These are phyloP conservation scores for Phytophthora meadii DNA, from an alignment of 352 stramenopile species.

Conservation along the genomic window DNA sequence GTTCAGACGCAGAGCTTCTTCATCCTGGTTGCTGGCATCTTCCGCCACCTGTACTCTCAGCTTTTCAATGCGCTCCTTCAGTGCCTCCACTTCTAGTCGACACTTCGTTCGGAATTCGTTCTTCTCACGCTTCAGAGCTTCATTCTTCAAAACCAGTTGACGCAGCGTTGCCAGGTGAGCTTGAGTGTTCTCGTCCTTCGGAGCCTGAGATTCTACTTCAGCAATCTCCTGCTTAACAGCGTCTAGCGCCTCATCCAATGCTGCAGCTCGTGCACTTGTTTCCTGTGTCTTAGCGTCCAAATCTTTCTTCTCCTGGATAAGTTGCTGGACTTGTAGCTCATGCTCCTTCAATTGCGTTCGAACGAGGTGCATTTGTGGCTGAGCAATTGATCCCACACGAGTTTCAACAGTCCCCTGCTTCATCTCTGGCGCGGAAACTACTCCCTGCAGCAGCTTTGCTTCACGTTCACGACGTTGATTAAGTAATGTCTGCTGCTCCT, in stretches of 20 bases:
- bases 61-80: constrained; percentile 51
- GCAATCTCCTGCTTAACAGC: constrained; percentile 49
- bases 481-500: constrained; percentile 55
- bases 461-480: constrained; percentile 55
- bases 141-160: constrained; percentile 55
- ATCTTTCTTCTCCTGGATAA: constrained; percentile 57
- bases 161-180: constrained; percentile 38
- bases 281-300: constrained; percentile 45
- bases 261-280: constrained; percentile 26
- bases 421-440: constrained; percentile 49
- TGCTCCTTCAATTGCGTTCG: constrained; percentile 40
- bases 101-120: constrained; percentile 54
- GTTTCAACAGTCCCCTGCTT: constrained; percentile 12
- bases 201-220: constrained; percentile 44
- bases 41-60: constrained; percentile 45
- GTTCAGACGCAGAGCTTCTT: constrained; percentile 49
- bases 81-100: constrained; percentile 42
- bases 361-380: constrained; percentile 25
- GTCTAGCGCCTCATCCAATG: constrained; percentile 39
- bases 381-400: constrained; percentile 10
- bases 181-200: constrained; percentile 34
- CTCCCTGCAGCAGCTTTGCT: constrained; percentile 54
- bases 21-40: constrained; percentile 47
- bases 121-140: constrained; percentile 62
- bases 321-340: constrained; percentile 38